Conservation (phyloP, 495 filamentous ascomycete species). For the Hyaloscypha hepaticicola region DNA sequence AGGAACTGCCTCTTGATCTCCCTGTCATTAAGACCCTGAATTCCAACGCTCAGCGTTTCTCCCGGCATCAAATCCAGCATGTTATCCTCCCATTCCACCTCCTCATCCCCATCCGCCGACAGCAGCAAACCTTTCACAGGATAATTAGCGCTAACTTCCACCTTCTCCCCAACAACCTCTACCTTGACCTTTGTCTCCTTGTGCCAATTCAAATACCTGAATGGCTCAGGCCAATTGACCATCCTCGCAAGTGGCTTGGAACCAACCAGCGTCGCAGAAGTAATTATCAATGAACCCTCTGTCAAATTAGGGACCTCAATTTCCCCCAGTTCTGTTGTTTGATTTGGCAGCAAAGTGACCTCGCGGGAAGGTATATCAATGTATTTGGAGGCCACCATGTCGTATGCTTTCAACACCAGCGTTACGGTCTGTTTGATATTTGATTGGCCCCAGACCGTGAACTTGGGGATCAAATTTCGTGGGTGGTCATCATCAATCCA, state of each 20-base stretch:
- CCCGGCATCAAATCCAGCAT: neutral
- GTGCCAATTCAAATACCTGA: neutral
- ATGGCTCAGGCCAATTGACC: conserved; percentile 1
- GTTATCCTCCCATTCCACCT: neutral
- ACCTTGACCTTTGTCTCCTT: neutral
- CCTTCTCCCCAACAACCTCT: neutral
- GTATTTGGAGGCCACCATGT: neutral
- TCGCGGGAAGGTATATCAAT: neutral
- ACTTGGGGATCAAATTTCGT: neutral
- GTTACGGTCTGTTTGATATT: neutral
- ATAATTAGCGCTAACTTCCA: neutral
- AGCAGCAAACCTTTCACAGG: conserved; percentile 1
- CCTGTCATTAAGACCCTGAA: neutral
- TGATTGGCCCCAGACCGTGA: neutral
- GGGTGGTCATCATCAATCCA: neutral
- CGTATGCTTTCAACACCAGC: conserved; percentile 39
- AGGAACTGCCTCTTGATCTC: neutral
- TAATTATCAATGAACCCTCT: conserved; percentile 19
- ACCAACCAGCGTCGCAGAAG: conserved; percentile 25
- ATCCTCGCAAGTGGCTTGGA: conserved; percentile 43
- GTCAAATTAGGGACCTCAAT: neutral
- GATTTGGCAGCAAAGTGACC: too few relatives aligned
- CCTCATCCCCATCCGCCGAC: neutral
- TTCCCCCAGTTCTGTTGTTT: neutral
- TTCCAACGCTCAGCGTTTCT: neutral